Percentiles rank a stretch among this genome's conserved stretches.
Conservation (phyloP, 306 rosid species). For the Prinsepia uniflora region DNA sequence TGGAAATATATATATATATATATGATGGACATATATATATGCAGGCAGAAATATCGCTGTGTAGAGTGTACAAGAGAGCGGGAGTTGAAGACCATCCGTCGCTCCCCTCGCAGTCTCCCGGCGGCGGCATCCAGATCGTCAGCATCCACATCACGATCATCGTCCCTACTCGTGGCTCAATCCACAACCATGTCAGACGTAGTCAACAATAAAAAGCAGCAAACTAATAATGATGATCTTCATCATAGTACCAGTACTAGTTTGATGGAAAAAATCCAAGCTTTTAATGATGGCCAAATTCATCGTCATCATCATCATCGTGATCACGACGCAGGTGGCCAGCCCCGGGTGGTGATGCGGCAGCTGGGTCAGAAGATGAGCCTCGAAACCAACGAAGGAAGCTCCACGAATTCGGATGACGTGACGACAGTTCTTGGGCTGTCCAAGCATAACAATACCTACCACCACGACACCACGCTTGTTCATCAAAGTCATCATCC, state of each 20-base stretch:
- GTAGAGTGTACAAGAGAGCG: conserved; percentile 91
- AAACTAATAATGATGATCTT: background rate
- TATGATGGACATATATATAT: background rate
- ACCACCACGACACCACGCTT: background rate
- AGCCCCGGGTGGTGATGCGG: no score
- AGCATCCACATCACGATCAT: conserved; percentile 23
- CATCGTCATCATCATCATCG: conserved; percentile 4
- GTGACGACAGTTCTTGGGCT: conserved; percentile 59
- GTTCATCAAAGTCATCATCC: background rate
- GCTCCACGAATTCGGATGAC: conserved; percentile 27
- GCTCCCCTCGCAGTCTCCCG: conserved; percentile 72
- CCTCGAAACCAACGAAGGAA: conserved; percentile 38
- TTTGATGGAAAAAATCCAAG: conserved; percentile 39
- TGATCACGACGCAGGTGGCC: no score
- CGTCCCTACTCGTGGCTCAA: conserved; percentile 26
- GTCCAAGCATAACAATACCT: conserved; percentile 25
- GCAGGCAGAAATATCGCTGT: conserved; percentile 88
- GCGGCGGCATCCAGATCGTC: conserved; percentile 47
- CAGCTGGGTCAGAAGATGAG: conserved; percentile 30
- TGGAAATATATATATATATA: background rate
- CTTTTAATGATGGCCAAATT: conserved; percentile 27
- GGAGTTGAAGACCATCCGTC: conserved; percentile 97
- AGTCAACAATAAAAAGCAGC: conserved; percentile 30
- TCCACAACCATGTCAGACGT: background rate
- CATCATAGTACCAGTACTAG: conserved; percentile 22